Evolutionary conservation across 495 filamentous ascomycete species (phyloP), one percentile per base, ranked within the genome.

Genomic region (Aspergillus indologenus): DNA sequence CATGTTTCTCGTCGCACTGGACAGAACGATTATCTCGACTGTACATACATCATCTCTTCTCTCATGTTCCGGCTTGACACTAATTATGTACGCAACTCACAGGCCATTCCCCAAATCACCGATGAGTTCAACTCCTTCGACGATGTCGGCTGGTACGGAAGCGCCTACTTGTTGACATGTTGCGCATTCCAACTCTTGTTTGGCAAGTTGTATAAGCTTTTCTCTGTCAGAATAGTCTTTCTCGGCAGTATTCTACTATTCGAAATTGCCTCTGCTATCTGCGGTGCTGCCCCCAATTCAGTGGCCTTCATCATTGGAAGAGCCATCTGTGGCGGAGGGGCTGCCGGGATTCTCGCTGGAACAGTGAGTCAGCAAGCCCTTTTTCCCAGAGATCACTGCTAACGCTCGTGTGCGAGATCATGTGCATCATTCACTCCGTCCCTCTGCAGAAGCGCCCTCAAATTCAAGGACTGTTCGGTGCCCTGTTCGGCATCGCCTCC

Each of bases 121-220:
- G 43, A 56, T 12, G 42, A 46, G 11, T 56, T 56, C 43, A n/a
- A 31, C 23, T 45, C 43, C 3, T 24, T 44, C 7, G 53, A 19
- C 0, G 42, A 56, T 5, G 42, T 56, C 1, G 55, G 55, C 45
- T 57, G 55, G 55, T 57, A 57, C 34, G 55, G 55, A 46, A 50
- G 45, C 14, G 43, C 53, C 1, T 56, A 56, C 21, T 21, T 56
- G 15, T 23, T 56, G 14, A 56, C 53, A 2, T 29, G 46, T 43
- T 46, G 53, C 42, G 42, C 43, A 0, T 47, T 46, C 22, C 53
- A 56, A 21, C 21, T 46, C 14, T 2, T 46, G 89, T 82, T 84
- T 67, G 88, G 88, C 56, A 81, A 81, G 53, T 65, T 90, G 34
- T 90, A 90, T 71, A 82, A 77, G 9, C 84, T 87, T 72, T 88